Evolutionary conservation across 441 rosid genomes (phyloP).

Genomic region (Flueggea neowawraea): DNA sequence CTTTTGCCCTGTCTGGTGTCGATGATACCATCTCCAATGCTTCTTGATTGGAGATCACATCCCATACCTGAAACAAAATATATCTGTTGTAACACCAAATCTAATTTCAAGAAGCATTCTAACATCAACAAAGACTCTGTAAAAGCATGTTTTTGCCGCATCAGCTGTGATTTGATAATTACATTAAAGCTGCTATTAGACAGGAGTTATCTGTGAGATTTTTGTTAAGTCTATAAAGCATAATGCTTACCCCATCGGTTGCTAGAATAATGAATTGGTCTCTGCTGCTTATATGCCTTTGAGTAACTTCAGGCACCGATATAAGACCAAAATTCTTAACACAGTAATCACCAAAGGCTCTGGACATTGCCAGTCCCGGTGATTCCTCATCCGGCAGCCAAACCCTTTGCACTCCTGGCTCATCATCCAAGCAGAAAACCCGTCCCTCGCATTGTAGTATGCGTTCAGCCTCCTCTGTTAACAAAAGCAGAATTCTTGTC

Average conservation of each 20-base stretch:
- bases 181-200: too few relatives aligned
- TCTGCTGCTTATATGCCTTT: constrained; percentile 52
- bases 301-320: constrained; percentile 86
- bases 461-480: constrained; percentile 82
- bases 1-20: constrained; percentile 44
- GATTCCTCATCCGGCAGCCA: constrained; percentile 80
- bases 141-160: too few relatives aligned
- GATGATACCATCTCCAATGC: constrained; percentile 71
- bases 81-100: neutral
- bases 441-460: constrained; percentile 63
- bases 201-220: neutral
- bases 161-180: too few relatives aligned
- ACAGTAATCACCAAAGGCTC: constrained; percentile 96
- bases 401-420: constrained; percentile 88
- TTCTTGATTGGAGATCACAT: constrained; percentile 86
- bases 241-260: constrained; percentile 95
- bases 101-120: too few relatives aligned
- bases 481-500: constrained; percentile 6
- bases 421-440: constrained; percentile 71
- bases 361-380: constrained; percentile 92
- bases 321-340: constrained; percentile 71
- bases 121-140: too few relatives aligned
- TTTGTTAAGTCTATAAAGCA: too few relatives aligned
- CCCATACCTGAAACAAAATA: constrained; percentile 65
- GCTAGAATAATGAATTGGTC: constrained; percentile 89